Base-by-base conservation (phyloP, 225 moss, liverwort and hornwort species). In the Straminergon stramineum region DNA sequence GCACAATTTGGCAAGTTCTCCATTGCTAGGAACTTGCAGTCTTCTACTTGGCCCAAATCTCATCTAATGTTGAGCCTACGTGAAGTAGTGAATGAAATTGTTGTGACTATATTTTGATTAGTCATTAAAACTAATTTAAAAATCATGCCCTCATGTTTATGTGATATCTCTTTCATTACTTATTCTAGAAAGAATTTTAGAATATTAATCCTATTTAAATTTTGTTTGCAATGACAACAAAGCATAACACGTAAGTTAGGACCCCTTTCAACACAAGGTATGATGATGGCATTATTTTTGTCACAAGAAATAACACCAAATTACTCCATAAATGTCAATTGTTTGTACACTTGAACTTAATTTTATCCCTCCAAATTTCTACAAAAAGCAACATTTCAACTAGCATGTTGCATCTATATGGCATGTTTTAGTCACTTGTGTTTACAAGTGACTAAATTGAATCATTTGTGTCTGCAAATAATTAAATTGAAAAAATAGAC, bases 251-350 rank as follows among this genome's bases (percentile, higher is more conserved):
- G 19, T 66, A 66, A 66, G 10, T 10, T 66, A 24, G 26, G 61
- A 11, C 11, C 11, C 26, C 11, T 61, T 61, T 24, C 5, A 61
- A 11, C 24, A 24, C 26, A 24, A 61, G 22, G 58, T 58, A 58
- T 21, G 9, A 21, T 58, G 21, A 9, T 28, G 28, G 28, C 13
- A 62, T 62, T 62, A 62, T 28, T 10, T 30, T 15, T 63, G 16
- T 65, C 32, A 65, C 9, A 65, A 2, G 35, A 67, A 67, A 20
- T 67, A 20, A n/a, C 21, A 68, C 21, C 41, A 41, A 71, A 27
- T 26, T 26, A 43, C 15, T 22, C 8, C 1, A 0, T 14, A 27
- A 43, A 0, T 73, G 0, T 9, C 26, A 5, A 15, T 64, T 48
- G 34, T 65, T 48, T 31, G 9, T 45, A 21, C 65, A 23, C 16